Conservation (phyloP, 768 basidiomycete genomes). For the Trametes cinnabarina region DNA sequence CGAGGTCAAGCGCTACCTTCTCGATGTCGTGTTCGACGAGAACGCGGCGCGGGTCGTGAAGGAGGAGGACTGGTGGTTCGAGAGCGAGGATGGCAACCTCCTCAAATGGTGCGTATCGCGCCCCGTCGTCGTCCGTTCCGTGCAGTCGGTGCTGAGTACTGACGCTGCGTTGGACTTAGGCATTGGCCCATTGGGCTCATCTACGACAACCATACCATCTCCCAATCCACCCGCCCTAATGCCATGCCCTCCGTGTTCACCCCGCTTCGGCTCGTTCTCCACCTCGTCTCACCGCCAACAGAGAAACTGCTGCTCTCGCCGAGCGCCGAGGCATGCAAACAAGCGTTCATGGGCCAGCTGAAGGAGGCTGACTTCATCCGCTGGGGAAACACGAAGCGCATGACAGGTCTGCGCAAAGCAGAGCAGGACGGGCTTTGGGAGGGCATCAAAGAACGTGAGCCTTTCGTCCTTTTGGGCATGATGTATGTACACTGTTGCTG, state of each 20-base stretch:
- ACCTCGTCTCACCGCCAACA: slow-evolving; percentile 82
- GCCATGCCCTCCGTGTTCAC: slow-evolving; percentile 40
- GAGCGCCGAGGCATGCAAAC: slow-evolving; percentile 83
- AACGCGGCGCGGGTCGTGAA: slow-evolving; percentile 69
- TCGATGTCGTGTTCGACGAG: slow-evolving; percentile 92
- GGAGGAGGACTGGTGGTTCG: slow-evolving; percentile 98
- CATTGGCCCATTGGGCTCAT: slow-evolving; percentile 97
- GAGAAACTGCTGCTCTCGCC: slow-evolving; percentile 84
- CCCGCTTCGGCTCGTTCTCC: slow-evolving; percentile 79
- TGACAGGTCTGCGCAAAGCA: slow-evolving; percentile 84
- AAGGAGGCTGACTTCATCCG: slow-evolving; percentile 97
- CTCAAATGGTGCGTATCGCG: slow-evolving; percentile 75
- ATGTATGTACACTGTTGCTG: too few relatives aligned
- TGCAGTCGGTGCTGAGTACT: background rate
- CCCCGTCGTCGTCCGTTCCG: background rate
- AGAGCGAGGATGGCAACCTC: slow-evolving; percentile 76
- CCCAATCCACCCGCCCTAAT: slow-evolving; percentile 48
- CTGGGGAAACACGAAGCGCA: slow-evolving; percentile 94
- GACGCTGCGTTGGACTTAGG: slow-evolving; percentile 45
- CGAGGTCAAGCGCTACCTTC: slow-evolving; percentile 83
- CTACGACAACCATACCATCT: slow-evolving; percentile 80
- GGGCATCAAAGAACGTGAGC: slow-evolving; percentile 89
- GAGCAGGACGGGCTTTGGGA: slow-evolving; percentile 99
- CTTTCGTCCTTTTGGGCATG: background rate
- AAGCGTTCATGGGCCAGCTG: slow-evolving; percentile 91